Conservation (phyloP, 2,329 filamentous ascomycete genomes). For the Neopestalotiopsis rosae region DNA sequence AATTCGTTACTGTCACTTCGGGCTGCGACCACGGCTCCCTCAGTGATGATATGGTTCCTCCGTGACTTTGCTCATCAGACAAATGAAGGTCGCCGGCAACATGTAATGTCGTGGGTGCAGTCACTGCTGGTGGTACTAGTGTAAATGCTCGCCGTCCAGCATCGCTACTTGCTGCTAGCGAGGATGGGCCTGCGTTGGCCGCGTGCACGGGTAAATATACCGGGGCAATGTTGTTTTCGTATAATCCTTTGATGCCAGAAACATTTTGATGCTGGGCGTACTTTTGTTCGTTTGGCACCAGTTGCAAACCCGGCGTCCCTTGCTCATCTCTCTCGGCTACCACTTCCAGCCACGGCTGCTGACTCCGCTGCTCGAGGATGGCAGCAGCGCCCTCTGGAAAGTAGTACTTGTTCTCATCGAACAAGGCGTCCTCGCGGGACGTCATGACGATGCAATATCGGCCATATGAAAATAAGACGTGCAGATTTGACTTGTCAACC, state of each 20-base stretch:
- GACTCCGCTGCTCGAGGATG: conserved; percentile 18
- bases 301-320: conserved; percentile 26
- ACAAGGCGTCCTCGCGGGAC: conserved; percentile 23
- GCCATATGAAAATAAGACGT: background rate
- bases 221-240: conserved; percentile 13
- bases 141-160: background rate
- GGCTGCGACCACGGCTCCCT: background rate
- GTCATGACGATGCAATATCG: conserved; percentile 8
- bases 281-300: conserved; percentile 25
- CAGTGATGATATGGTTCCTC: background rate
- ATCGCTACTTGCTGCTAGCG: background rate
- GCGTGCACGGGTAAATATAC: conserved; percentile 23
- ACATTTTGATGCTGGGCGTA: conserved; percentile 11
- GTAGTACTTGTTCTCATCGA: conserved; percentile 28
- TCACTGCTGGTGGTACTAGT: background rate
- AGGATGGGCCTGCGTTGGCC: conserved; percentile 23
- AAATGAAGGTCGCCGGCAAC: background rate
- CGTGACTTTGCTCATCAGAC: background rate
- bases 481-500: background rate
- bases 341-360: conserved; percentile 26
- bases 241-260: conserved; percentile 17
- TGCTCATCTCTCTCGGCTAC: conserved; percentile 25
- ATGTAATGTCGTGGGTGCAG: background rate
- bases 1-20: background rate
- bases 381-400: conserved; percentile 21